Evolutionary conservation across 164 flowering plant species (phyloP).

Genomic region (Vitis amurensis): DNA sequence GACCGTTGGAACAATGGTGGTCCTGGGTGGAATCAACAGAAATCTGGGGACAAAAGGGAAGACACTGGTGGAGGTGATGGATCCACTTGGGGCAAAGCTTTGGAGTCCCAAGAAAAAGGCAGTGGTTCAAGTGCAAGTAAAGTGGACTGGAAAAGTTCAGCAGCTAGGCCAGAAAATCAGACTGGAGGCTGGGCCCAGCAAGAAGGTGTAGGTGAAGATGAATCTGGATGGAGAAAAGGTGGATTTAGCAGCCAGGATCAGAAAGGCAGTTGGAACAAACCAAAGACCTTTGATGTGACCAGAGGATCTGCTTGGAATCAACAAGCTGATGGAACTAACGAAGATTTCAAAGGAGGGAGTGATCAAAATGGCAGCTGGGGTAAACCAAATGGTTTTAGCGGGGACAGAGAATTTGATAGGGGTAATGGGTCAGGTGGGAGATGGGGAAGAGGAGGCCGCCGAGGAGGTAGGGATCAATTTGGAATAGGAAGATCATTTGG

Average conservation of each 20-base stretch:
- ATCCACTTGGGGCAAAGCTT: slow-evolving; percentile 34
- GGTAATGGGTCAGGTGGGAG: slow-evolving; percentile 40
- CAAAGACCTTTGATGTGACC: slow-evolving; percentile 16
- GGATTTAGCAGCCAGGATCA: slow-evolving; percentile 12
- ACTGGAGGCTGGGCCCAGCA: slow-evolving; percentile 9
- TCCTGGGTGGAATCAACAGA: slow-evolving; percentile 9
- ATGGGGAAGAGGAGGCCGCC: slow-evolving; percentile 29
- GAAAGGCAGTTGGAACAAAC: slow-evolving; percentile 23
- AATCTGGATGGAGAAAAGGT: slow-evolving; percentile 9
- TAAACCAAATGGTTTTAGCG: slow-evolving; percentile 10
- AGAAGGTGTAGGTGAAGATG: slow-evolving; percentile 15
- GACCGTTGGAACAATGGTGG: neutral
- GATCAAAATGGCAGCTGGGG: neutral
- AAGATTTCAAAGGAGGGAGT: neutral
- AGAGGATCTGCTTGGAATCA: slow-evolving; percentile 24
- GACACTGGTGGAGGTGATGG: slow-evolving; percentile 9
- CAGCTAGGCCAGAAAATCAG: slow-evolving; percentile 18
- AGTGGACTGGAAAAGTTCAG: slow-evolving; percentile 26
- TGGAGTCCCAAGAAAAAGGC: slow-evolving; percentile 16
- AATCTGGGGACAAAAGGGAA: slow-evolving; percentile 2
- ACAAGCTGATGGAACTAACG: neutral
- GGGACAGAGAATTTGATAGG: slow-evolving; percentile 31
- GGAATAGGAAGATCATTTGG: slow-evolving; percentile 32
- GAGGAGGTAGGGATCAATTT: slow-evolving; percentile 33
- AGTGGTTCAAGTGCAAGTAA: slow-evolving; percentile 23